Percentiles rank a stretch among this genome's conserved stretches.
Conservation (phyloP, 495 filamentous ascomycete genomes). For the Penicillium maclennaniae region DNA sequence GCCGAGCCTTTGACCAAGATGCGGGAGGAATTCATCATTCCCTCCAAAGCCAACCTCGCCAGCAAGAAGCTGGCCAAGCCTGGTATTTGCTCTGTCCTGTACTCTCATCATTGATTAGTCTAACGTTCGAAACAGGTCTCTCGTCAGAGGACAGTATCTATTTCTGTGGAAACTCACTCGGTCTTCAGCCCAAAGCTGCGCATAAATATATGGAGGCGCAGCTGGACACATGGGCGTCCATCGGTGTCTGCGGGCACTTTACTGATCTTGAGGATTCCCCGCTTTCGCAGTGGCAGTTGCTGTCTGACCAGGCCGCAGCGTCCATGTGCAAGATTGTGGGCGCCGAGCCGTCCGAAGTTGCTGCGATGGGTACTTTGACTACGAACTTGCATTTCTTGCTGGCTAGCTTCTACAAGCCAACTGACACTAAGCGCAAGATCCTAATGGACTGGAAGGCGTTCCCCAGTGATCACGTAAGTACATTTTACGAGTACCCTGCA, state of each 20-base stretch:
- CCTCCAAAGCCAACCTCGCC: slow-evolving; percentile 72
- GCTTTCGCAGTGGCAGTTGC: slow-evolving; percentile 73
- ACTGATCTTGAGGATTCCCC: slow-evolving; percentile 68
- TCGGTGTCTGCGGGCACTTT: slow-evolving; percentile 91
- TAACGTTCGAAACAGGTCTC: slow-evolving; percentile 29
- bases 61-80: slow-evolving; percentile 58
- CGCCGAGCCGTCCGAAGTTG: slow-evolving; percentile 71
- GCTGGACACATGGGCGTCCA: slow-evolving; percentile 82
- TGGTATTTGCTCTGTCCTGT: slow-evolving; percentile 17
- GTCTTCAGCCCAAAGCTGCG: slow-evolving; percentile 78
- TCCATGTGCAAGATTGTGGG: slow-evolving; percentile 82
- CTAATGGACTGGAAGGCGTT: slow-evolving; percentile 93
- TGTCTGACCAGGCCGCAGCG: slow-evolving; percentile 66
- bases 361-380: slow-evolving; percentile 89
- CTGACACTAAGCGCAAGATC: slow-evolving; percentile 72
- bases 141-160: slow-evolving; percentile 61
- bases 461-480: slow-evolving; percentile 78
- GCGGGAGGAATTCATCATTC: slow-evolving; percentile 77
- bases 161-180: slow-evolving; percentile 92
- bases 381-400: slow-evolving; percentile 87
- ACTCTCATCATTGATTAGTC: background rate
- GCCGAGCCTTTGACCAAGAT: slow-evolving; percentile 64
- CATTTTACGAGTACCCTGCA: background rate
- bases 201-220: slow-evolving; percentile 69
- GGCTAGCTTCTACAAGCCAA: slow-evolving; percentile 85